These are phyloP conservation scores for Allantophomopsis lycopodina DNA, from an alignment of 2,329 filamentous ascomycete genomes.

Conservation along the genomic window DNA sequence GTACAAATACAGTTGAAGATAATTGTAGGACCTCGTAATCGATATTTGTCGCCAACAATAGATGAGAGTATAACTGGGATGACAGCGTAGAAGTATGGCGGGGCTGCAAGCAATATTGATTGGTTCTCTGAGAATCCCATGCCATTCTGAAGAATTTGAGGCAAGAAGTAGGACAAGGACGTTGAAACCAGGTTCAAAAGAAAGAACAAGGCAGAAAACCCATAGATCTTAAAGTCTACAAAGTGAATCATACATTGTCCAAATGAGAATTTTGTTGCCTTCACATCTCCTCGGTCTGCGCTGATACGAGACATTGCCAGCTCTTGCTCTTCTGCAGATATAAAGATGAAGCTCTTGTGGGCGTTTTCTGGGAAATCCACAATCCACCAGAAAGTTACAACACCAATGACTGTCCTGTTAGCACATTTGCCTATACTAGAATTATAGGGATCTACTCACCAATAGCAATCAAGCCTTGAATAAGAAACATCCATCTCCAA, in stretches of 20 bases:
- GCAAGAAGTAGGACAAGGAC: conserved; percentile 66
- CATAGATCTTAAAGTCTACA: conserved; percentile 45
- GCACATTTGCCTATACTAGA: neutral
- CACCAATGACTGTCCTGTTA: conserved; percentile 25
- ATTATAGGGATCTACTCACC: conserved; percentile 5
- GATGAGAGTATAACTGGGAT: conserved; percentile 30
- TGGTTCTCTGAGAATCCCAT: conserved; percentile 38
- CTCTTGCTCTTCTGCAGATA: conserved; percentile 36
- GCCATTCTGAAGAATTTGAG: conserved; percentile 52
- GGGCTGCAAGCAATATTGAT: conserved; percentile 39
- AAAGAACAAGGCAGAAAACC: conserved; percentile 47
- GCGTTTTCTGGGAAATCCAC: conserved; percentile 51
- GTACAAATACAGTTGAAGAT: conserved; percentile 16
- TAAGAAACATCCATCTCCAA: conserved; percentile 55
- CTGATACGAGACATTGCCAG: conserved; percentile 35
- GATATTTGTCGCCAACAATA: conserved; percentile 45
- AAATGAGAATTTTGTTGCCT: conserved; percentile 40
- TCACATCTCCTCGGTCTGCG: conserved; percentile 41
- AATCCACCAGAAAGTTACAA: conserved; percentile 41
- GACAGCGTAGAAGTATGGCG: conserved; percentile 33
- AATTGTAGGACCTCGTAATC: conserved; percentile 19
- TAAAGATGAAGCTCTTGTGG: conserved; percentile 34
- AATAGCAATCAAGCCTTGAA: conserved; percentile 35
- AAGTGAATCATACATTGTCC: conserved; percentile 35
- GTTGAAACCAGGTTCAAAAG: conserved; percentile 62